Percentiles rank a stretch among this genome's conserved stretches.
Conservation (phyloP, 75 land plant species). For the Gnetum montanum region DNA sequence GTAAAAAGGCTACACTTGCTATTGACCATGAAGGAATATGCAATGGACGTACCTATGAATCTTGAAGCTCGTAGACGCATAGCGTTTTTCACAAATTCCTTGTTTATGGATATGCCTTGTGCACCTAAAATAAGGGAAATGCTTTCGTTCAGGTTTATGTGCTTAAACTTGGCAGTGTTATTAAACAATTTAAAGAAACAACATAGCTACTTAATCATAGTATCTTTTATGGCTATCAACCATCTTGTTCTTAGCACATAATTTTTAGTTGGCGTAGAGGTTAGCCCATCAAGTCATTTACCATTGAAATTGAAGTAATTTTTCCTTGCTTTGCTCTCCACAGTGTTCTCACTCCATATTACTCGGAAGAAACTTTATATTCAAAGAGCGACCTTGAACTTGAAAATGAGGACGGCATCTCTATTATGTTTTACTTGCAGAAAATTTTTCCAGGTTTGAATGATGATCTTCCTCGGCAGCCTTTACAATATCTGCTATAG, state of each 20-base stretch:
- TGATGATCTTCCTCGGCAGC: not conserved
- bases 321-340: slow-evolving; percentile 2
- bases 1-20: slow-evolving; percentile 44
- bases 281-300: too few relatives aligned
- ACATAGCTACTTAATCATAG: too few relatives aligned
- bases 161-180: not conserved
- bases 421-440: slow-evolving; percentile 86
- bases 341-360: slow-evolving; percentile 96
- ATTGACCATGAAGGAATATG: slow-evolving; percentile 50
- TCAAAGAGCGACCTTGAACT: slow-evolving; percentile 60
- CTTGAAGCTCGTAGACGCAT: slow-evolving; percentile 60
- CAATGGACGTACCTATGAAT: slow-evolving; percentile 52
- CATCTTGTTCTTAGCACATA: too few relatives aligned
- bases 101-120: slow-evolving; percentile 58
- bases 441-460: slow-evolving; percentile 88
- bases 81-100: slow-evolving; percentile 53
- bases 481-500: too few relatives aligned
- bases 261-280: too few relatives aligned
- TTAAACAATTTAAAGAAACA: too few relatives aligned
- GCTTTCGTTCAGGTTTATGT: slow-evolving; percentile 50
- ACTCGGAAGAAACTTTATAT: slow-evolving; percentile 84
- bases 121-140: slow-evolving; percentile 56
- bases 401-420: slow-evolving; percentile 97
- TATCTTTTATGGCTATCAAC: too few relatives aligned
- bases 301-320: too few relatives aligned